A percentile compares a stretch with the other conserved stretches of the same genome.
phyloP scores from a whole-genome alignment of 768 basidiomycete species.

The Asterophora lycoperdoides region DNA sequence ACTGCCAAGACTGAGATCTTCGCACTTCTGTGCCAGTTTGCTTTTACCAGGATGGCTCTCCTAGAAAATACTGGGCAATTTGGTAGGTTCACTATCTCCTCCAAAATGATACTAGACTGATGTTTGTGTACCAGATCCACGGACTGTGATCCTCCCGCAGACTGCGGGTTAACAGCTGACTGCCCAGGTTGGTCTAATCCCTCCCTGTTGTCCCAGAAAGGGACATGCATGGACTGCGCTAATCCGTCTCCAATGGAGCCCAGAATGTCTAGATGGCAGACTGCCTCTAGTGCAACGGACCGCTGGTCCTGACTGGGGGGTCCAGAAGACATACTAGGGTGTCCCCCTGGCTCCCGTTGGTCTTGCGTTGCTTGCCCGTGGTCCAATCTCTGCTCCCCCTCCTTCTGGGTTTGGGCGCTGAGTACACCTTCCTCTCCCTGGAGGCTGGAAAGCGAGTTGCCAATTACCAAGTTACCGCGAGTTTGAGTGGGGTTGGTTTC shows the following conservation, averaged over 20 bases:
- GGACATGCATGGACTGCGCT: neutral
- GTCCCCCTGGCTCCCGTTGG: neutral
- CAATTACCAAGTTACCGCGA: neutral
- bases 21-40: neutral
- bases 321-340: neutral
- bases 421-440: neutral
- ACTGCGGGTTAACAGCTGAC: slow-evolving; percentile 1
- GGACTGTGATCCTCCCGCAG: neutral
- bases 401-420: neutral
- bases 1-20: neutral
- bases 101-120: neutral
- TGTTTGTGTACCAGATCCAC: neutral
- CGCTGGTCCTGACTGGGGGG: neutral
- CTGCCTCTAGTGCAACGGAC: neutral
- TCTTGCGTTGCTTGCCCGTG: neutral
- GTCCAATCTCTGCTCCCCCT: neutral
- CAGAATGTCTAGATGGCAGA: neutral
- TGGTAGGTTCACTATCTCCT: slow-evolving; percentile 5
- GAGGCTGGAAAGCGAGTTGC: neutral
- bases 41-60: neutral
- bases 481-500: neutral
- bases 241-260: neutral
- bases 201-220: neutral
- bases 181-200: slow-evolving; percentile 1
- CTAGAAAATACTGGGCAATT: neutral